Conservation (phyloP, 176 grass and related monocot species). For the Hsuehochloa calcarea region DNA sequence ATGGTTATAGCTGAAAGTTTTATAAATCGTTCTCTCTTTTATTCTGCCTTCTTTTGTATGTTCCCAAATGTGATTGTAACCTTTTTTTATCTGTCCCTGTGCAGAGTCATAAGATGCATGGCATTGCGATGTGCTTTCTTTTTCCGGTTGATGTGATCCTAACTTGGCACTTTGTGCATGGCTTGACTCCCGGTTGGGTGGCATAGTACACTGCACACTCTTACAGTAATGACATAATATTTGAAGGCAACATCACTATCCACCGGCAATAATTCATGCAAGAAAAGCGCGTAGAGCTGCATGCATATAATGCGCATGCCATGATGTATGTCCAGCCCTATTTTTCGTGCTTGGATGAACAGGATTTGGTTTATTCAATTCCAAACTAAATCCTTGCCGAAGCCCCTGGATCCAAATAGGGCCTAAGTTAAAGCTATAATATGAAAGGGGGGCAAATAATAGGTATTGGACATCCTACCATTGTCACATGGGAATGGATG, state of each 20-base stretch:
- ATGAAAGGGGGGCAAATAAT: not conserved
- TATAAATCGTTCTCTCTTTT: slow-evolving; percentile 1
- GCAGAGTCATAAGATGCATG: slow-evolving; percentile 47
- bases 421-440: not conserved
- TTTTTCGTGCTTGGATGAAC: not conserved
- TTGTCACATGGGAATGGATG: not conserved
- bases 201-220: not conserved
- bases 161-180: not conserved
- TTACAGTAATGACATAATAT: not conserved
- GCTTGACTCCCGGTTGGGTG: not conserved
- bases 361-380: not conserved
- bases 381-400: not conserved
- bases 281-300: not conserved
- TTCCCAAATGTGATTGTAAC: slow-evolving; percentile 50
- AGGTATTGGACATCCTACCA: not conserved
- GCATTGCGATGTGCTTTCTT: slow-evolving; percentile 16
- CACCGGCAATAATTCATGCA: not conserved
- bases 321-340: not conserved
- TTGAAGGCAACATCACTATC: not conserved
- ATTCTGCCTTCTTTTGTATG: slow-evolving; percentile 16
- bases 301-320: not conserved
- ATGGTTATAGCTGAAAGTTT: slow-evolving; percentile 53
- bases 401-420: not conserved
- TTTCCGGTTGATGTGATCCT: not conserved
- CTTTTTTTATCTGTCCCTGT: slow-evolving; percentile 37